phyloP scores from a whole-genome alignment of 306 rosid genomes.

The Medicago truncatula region MtrunA17r5.0-ANR NC_053049.1:24789501-24790000 shows the following conservation, averaged over 20 bases:
- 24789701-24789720: slow-evolving; percentile 85
- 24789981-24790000: slow-evolving; percentile 97
- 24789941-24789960: slow-evolving; percentile 72
- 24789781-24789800: slow-evolving; percentile 90
- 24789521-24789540: slow-evolving; percentile 70
- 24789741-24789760: slow-evolving; percentile 84
- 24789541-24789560: slow-evolving; percentile 64
- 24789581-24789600: slow-evolving; percentile 47
- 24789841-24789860: slow-evolving; percentile 69
- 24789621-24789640: slow-evolving; percentile 65
- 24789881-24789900: slow-evolving; percentile 87
- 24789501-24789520: slow-evolving; percentile 74
- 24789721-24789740: slow-evolving; percentile 79
- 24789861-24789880: slow-evolving; percentile 86
- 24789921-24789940: slow-evolving; percentile 50
- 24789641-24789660: slow-evolving; percentile 60
- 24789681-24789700: slow-evolving; percentile 80
- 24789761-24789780: slow-evolving; percentile 88
- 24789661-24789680: slow-evolving; percentile 88
- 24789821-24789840: slow-evolving; percentile 96
- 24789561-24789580: slow-evolving; percentile 62
- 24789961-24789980: slow-evolving; percentile 95
- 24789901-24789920: slow-evolving; percentile 71
- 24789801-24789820: slow-evolving; percentile 95
- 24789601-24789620: slow-evolving; percentile 54